Evolutionary conservation across 495 filamentous ascomycete species (phyloP).

Genomic region (Aspergillus homomorphus): DNA sequence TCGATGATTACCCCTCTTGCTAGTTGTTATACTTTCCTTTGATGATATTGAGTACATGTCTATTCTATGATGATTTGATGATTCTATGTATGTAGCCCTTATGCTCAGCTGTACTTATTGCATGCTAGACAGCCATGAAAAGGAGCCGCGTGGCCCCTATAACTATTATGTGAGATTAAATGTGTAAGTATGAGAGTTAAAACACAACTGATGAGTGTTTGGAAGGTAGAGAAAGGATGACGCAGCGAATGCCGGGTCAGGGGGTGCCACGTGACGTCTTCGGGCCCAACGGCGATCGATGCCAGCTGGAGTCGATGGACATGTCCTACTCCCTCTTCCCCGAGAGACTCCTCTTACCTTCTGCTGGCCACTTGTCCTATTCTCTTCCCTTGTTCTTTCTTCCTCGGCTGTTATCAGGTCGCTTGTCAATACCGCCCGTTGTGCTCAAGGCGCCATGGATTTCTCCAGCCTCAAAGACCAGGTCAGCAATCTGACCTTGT

Average conservation of each 20-base stretch:
- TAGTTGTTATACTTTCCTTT: background rate
- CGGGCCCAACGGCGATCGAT: constrained; percentile 30
- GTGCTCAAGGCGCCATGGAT: constrained; percentile 63
- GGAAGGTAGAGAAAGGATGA: background rate
- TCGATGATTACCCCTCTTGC: background rate
- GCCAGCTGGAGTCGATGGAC: constrained; percentile 33
- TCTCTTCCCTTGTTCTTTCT: constrained; percentile 9
- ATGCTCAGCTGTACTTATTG: constrained; percentile 4
- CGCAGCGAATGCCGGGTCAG: constrained; percentile 19
- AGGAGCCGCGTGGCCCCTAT: no score
- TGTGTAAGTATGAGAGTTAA: background rate
- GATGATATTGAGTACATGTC: background rate
- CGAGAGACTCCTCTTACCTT: background rate
- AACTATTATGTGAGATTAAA: background rate
- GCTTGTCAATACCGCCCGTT: background rate
- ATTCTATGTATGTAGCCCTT: constrained; percentile 22
- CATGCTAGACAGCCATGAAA: background rate
- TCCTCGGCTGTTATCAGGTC: constrained; percentile 14
- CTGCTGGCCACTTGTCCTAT: constrained; percentile 9
- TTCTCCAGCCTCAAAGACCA: constrained; percentile 79
- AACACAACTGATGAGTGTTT: background rate
- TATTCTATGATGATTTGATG: constrained; percentile 13
- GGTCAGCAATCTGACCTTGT: constrained; percentile 91
- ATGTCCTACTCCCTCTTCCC: constrained; percentile 13
- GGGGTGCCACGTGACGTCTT: constrained; percentile 39